These are phyloP conservation scores for Eucalyptus cladocalyx DNA, from an alignment of 345 rosid genomes.

Conservation along the genomic window DNA sequence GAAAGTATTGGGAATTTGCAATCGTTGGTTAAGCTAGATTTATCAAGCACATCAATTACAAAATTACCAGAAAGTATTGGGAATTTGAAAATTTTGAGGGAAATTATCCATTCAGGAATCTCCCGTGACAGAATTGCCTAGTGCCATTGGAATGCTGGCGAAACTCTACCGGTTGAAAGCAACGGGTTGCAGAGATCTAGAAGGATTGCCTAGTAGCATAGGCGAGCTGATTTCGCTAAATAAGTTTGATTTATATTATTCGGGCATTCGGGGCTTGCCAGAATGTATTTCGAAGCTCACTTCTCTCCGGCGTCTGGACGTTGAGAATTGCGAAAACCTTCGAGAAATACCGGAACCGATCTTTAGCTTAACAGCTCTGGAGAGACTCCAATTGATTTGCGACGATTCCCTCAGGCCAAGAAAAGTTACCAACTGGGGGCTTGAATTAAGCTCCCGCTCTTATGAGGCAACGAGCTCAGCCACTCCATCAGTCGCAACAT, in stretches of 20 bases:
- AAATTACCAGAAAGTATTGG: too few relatives aligned
- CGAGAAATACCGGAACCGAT: background rate
- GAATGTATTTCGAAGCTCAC: background rate
- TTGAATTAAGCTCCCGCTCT: too few relatives aligned
- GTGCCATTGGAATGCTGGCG: background rate
- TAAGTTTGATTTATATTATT: accelerated
- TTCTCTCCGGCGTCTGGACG: background rate
- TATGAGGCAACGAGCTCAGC: too few relatives aligned
- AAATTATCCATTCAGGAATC: accelerated
- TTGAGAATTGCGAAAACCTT: too few relatives aligned
- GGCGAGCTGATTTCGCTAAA: background rate
- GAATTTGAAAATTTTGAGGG: background rate
- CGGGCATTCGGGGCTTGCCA: background rate
- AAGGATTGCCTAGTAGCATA: background rate
- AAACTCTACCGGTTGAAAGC: background rate
- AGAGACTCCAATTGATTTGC: too few relatives aligned
- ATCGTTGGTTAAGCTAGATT: too few relatives aligned
- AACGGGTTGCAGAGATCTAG: accelerated
- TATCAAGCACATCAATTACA: accelerated
- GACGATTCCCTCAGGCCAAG: too few relatives aligned
- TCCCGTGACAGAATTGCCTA: background rate
- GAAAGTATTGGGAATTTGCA: too few relatives aligned
- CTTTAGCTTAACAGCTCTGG: background rate
- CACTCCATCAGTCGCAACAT: too few relatives aligned
- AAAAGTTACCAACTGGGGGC: too few relatives aligned